Evolutionary conservation across 345 rosid genomes (phyloP), one percentile per base, ranked within the genome.

Genomic region (Populus euphratica): DNA sequence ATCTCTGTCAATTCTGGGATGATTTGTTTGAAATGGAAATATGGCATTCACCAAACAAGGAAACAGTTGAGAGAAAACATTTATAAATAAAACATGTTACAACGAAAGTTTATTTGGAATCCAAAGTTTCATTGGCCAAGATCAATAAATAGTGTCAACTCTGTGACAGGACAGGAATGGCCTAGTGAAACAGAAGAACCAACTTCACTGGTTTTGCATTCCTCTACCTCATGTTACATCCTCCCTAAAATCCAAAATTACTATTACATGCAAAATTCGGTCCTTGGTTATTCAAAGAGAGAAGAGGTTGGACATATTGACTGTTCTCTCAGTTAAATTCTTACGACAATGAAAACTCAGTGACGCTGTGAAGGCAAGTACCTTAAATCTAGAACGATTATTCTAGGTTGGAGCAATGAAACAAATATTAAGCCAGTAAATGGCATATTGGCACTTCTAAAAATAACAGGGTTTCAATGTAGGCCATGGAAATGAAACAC

Each of bases 1-100:
- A 66, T 75, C 73, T 69, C 79, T 79, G 63, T 76, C 73, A 83
- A 71, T 67, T 62, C 67, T 31, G 2, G 10, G 2, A 23, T 61
- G 17, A 61, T 61, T 73, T 38, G 43, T 61, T 43, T 73, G 56
- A 49, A 44, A 27, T 29, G n/a, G n/a, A 31, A 17, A 38, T 13
- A 43, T 43, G 47, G 47, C 47, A 2, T 43, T 43, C 47, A 59
- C 27, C n/a, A 59, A 7, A 18, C 33, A 65, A 65, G 36, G n/a
- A 35, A 33, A 50, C 11, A 50, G 31, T 21, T 16, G 50, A 14
- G 35, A 67, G 36, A 76, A 75, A 59, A 59, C 29, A 59, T 59
- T 10, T 3, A n/a, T 23, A 25, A 59, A 59, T 59, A 59, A 23
- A 9, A 59, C 64, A 59, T n/a, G 29, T 59, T 9, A 59, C 29